phyloP scores from a whole-genome alignment of 2,329 filamentous ascomycete species.

The Beauveria brongniartii region DNA sequence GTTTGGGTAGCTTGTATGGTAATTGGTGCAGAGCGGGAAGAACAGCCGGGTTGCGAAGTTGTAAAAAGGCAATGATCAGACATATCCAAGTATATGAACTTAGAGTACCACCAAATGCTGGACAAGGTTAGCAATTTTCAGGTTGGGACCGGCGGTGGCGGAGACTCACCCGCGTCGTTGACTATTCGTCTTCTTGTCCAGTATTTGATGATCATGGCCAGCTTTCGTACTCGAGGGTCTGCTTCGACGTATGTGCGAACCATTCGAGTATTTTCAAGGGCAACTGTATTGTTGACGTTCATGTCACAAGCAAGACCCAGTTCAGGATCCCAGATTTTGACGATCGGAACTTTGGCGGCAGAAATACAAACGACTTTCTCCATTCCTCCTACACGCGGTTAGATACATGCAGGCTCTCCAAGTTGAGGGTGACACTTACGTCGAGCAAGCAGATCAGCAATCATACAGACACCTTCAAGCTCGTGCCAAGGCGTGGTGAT shows the following conservation, averaged over 20 bases:
- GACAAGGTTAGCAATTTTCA: conserved; percentile 15
- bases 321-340: conserved; percentile 97
- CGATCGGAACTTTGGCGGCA: conserved; percentile 92
- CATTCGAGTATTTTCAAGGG: conserved; percentile 94
- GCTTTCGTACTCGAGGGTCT: conserved; percentile 78
- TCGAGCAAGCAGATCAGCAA: conserved; percentile 77
- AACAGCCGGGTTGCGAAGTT: conserved; percentile 75
- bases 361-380: conserved; percentile 91
- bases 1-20: conserved; percentile 37
- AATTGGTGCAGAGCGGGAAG: conserved; percentile 77
- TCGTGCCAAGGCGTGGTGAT: conserved; percentile 87
- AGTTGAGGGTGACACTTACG: conserved; percentile 49
- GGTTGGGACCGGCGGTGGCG: not conserved
- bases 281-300: conserved; percentile 96
- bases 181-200: conserved; percentile 91
- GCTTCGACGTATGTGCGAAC: conserved; percentile 94
- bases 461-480: conserved; percentile 80
- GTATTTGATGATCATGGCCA: conserved; percentile 96
- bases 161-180: conserved; percentile 85
- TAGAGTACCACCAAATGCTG: conserved; percentile 85
- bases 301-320: conserved; percentile 86
- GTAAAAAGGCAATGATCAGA: conserved; percentile 92
- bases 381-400: conserved; percentile 71
- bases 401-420: conserved; percentile 18
- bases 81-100: conserved; percentile 99